Evolutionary conservation across 192 early-diverging fungal species (phyloP).

Genomic region (Coemansia reversa): DNA sequence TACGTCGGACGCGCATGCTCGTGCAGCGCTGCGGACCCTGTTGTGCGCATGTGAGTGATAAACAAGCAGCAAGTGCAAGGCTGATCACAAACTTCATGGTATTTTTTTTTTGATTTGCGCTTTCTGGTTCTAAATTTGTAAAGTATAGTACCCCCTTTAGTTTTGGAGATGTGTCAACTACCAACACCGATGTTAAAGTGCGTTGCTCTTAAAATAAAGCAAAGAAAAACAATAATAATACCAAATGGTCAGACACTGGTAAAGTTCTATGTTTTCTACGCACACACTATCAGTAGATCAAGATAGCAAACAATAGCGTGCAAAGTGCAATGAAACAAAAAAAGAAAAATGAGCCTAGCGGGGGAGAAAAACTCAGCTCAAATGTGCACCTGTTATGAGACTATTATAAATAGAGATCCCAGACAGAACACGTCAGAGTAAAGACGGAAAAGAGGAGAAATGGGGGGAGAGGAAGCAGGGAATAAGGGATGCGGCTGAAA

Average conservation of each 20-base stretch:
- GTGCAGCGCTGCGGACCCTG: constrained; percentile 31
- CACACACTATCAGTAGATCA: no score
- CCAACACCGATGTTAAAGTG: no score
- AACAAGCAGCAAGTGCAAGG: constrained; percentile 33
- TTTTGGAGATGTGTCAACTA: background rate
- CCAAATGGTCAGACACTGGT: background rate
- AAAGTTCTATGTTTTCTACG: no score
- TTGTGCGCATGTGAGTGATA: constrained; percentile 28
- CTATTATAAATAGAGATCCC: background rate
- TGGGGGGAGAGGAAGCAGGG: background rate
- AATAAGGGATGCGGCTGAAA: constrained; percentile 1
- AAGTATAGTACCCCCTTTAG: background rate
- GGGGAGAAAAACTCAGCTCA: background rate
- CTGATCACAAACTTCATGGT: constrained; percentile 41
- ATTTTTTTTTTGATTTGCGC: constrained; percentile 2
- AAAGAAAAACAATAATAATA: background rate
- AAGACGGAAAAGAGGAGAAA: background rate
- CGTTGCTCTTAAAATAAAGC: background rate
- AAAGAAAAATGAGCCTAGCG: background rate
- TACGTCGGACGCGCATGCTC: constrained; percentile 35
- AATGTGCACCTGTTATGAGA: background rate
- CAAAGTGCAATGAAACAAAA: background rate
- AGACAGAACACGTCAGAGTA: constrained; percentile 1
- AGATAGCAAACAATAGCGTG: no score
- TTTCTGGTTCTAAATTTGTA: background rate